Evolutionary conservation across 108 stramenopile species (phyloP), one percentile per base, ranked within the genome.

Genomic region (Seminavis robusta): DNA sequence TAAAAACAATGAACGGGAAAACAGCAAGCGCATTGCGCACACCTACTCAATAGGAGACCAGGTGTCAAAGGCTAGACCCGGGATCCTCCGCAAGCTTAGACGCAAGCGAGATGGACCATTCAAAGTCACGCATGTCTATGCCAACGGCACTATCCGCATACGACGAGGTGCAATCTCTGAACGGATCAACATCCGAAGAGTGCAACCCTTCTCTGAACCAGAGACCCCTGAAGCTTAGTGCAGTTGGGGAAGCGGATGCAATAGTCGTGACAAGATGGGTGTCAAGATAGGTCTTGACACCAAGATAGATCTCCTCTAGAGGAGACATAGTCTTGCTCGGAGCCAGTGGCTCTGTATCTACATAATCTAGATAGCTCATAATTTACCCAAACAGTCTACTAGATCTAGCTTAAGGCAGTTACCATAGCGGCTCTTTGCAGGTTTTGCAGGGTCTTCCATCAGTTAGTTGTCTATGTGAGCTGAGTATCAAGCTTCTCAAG

Each of bases 91-190:
- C 1, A 63, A 63, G 27, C 16, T 24, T 15, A 33, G 41, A 1
- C 19, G 31, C 13, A 15, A 19, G 1, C 52, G 50, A 10, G 27
- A 53, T 6, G 64, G 64, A 10, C 64, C 64, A 0, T 57, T 32
- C 25, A 13, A 37, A 31, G 27, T 64, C 2, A 61, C 56, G 3
- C 19, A 52, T 50, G 39, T 57, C 15, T 46, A 52, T 71, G 36
- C 62, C 9, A 71, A 61, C 42, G 69, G 69, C 16, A 71, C 56
- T 29, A 48, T 69, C 53, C 40, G 61, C 1, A 46, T 69, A 29
- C 60, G 60, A 37, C 1, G 61, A 24, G 61, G 67, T 13, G 28
- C 39, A 3, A 31, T 57, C 6, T 33, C 33, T 11, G 69, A 71
- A 30, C 33, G 69, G 1, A 7, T 71, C 4, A 71, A 71, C 37